Conservation (phyloP, 306 rosid species). For the Sesbania bispinosa region DNA sequence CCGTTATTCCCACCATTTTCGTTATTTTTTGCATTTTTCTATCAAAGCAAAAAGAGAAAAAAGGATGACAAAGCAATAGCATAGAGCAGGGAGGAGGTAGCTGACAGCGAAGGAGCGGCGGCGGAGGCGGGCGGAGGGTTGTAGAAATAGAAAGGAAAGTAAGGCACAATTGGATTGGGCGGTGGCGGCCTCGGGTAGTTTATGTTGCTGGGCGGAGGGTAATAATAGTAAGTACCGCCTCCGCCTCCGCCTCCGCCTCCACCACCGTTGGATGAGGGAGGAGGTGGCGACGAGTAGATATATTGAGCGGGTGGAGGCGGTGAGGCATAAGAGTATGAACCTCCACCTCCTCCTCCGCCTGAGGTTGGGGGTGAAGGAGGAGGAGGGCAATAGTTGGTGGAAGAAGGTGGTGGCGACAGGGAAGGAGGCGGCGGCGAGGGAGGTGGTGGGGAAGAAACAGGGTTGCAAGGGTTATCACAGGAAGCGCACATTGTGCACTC, state of each 20-base stretch:
- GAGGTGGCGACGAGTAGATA: conserved; percentile 52
- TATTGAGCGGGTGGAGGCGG: conserved; percentile 72
- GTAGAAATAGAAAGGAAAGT: conserved; percentile 78
- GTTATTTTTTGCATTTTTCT: background rate
- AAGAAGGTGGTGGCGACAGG: conserved; percentile 28
- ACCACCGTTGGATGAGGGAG: conserved; percentile 61
- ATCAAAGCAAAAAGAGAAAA: conserved; percentile 39
- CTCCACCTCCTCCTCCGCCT: conserved; percentile 14
- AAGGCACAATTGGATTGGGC: conserved; percentile 92
- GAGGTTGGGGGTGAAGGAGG: conserved; percentile 59
- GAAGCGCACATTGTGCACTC: conserved; percentile 90
- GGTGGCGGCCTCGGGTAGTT: conserved; percentile 85
- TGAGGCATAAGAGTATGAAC: conserved; percentile 38
- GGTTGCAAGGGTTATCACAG: conserved; percentile 76
- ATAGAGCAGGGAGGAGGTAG: background rate
- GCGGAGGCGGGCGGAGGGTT: conserved; percentile 63
- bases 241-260: conserved; percentile 43
- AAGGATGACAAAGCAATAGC: conserved; percentile 19
- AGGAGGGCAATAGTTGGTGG: conserved; percentile 55
- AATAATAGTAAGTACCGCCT: conserved; percentile 41
- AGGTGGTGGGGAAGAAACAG: conserved; percentile 52
- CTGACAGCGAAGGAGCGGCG: conserved; percentile 18
- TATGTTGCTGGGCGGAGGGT: conserved; percentile 60
- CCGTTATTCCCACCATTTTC: conserved; percentile 33
- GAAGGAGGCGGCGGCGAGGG: conserved; percentile 28